These are phyloP conservation scores for Diutina pseudorugosa DNA, from an alignment of 1,139 yeast species.

Conservation along the genomic window DNA sequence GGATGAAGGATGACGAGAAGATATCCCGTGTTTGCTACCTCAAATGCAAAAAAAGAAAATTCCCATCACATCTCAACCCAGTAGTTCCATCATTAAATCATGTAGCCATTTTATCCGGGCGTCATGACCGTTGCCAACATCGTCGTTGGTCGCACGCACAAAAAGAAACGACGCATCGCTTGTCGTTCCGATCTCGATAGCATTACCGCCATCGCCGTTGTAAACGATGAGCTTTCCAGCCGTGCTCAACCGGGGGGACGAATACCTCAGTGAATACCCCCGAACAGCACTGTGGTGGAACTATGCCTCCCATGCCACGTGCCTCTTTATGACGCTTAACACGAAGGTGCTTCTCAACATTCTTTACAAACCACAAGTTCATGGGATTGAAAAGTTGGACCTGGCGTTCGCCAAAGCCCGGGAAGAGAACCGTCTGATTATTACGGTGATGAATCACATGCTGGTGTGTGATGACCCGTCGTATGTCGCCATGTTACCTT, in stretches of 20 bases:
- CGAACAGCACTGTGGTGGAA: slow-evolving; percentile 52
- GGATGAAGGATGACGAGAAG: not conserved
- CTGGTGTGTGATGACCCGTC: slow-evolving; percentile 91
- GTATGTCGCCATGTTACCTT: slow-evolving; percentile 78
- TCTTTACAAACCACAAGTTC: slow-evolving; percentile 51
- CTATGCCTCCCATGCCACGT: slow-evolving; percentile 54
- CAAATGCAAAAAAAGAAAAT: too few relatives aligned
- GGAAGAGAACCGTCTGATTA: slow-evolving; percentile 55
- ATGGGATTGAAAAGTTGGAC: slow-evolving; percentile 51
- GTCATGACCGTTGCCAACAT: not conserved
- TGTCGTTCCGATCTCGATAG: not conserved
- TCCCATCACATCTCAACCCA: too few relatives aligned
- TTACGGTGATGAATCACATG: slow-evolving; percentile 95
- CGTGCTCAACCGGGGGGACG: slow-evolving; percentile 67
- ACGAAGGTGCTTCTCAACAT: slow-evolving; percentile 52
- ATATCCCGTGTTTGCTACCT: too few relatives aligned
- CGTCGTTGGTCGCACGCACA: not conserved
- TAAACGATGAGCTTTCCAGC: slow-evolving; percentile 54
- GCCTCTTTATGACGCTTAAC: slow-evolving; percentile 51
- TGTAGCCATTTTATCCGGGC: not conserved
- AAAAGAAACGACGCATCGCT: not conserved
- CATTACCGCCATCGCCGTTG: not conserved
- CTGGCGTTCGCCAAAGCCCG: slow-evolving; percentile 50
- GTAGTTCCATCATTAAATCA: too few relatives aligned
- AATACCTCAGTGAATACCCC: slow-evolving; percentile 52